Base-by-base conservation (phyloP, 2,329 filamentous ascomycete genomes). In the Thielaviopsis punctulata region DNA sequence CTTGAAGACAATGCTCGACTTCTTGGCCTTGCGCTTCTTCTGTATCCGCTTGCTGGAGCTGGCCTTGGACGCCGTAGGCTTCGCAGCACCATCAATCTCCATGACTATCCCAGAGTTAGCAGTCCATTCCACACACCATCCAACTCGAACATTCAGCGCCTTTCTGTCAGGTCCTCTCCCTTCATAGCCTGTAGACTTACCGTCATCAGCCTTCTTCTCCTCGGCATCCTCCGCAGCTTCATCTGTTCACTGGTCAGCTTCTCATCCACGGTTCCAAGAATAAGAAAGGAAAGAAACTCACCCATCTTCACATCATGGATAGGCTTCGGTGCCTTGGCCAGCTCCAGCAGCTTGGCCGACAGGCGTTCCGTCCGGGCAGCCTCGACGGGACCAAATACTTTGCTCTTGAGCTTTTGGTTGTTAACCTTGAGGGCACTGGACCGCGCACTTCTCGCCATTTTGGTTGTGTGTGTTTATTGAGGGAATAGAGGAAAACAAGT, bases 381-480 rank as follows among this genome's bases (percentile, higher is more conserved):
- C 65, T 90, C 86, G 52, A 81, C 80, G 15, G 90, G 90, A 1
- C 83, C 86, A 67, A 94, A 95, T 58, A 95, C 83, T 58, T 79
- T 80, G 58, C 77, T 73, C 66, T 89, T 89, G 58, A 95, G 75
- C 60, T 78, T 82, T 59, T 77, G 75, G 69, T 88, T 87, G 72
- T 95, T 95, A 62, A 75, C 74, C 72, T 95, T 95, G 61, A 74
- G 79, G 58, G 77, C 73, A 64, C 83, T 93, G 58, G 89, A 78
- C 65, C 90, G 77, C 56, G 84, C 73, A 64, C 86, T 84, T 66
- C 94, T 95, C 22, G 89, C 90, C 90, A 95, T 96, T 60, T 52
- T 75, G 45, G 24, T 25, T 22, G 36, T 39, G 3, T 59, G 57
- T 60, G 53, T 51, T 19, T 9, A 41, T 49, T 45, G 24, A 23